Percentiles rank a stretch among this genome's conserved stretches.
Evolutionary conservation across 1,284 basidiomycete genomes (phyloP).

Genomic region (Cutaneotrichosporon arboriforme): DNA sequence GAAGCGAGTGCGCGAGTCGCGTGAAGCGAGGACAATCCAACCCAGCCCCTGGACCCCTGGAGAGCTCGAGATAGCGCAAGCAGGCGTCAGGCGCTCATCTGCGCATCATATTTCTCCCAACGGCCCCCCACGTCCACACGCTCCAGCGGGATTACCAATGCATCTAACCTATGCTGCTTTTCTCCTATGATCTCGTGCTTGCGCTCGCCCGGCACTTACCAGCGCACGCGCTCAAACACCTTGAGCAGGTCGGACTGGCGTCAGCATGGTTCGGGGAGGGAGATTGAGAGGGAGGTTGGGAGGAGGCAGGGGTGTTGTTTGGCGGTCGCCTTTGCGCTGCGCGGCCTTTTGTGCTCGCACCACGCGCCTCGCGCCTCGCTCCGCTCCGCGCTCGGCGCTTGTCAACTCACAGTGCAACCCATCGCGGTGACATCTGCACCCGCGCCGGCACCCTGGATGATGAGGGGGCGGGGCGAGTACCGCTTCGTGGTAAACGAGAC

Average conservation of each 20-base stretch:
- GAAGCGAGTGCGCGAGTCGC: neutral
- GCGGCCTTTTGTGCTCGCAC: too few relatives aligned
- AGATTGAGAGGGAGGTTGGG: neutral
- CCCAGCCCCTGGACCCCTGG: too few relatives aligned
- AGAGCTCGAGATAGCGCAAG: too few relatives aligned
- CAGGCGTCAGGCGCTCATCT: too few relatives aligned
- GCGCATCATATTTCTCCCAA: too few relatives aligned
- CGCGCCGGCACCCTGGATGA: conserved; percentile 91
- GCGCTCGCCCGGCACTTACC: neutral
- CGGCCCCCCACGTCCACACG: too few relatives aligned
- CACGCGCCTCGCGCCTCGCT: neutral
- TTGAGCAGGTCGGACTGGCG: conserved; percentile 46
- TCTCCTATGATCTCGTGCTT: too few relatives aligned
- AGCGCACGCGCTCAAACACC: conserved; percentile 42
- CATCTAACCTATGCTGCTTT: too few relatives aligned
- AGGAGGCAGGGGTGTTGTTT: too few relatives aligned
- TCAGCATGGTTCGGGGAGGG: neutral
- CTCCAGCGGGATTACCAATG: too few relatives aligned
- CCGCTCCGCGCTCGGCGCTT: neutral
- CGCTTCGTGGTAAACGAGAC: conserved; percentile 93
- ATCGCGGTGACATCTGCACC: conserved; percentile 97
- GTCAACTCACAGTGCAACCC: conserved; percentile 61
- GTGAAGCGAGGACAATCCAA: too few relatives aligned
- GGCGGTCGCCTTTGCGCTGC: too few relatives aligned
- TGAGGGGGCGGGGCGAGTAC: conserved; percentile 75